Evolutionary conservation across 257 asterid genomes (phyloP).

Genomic region (Linderniella brevidens): DNA sequence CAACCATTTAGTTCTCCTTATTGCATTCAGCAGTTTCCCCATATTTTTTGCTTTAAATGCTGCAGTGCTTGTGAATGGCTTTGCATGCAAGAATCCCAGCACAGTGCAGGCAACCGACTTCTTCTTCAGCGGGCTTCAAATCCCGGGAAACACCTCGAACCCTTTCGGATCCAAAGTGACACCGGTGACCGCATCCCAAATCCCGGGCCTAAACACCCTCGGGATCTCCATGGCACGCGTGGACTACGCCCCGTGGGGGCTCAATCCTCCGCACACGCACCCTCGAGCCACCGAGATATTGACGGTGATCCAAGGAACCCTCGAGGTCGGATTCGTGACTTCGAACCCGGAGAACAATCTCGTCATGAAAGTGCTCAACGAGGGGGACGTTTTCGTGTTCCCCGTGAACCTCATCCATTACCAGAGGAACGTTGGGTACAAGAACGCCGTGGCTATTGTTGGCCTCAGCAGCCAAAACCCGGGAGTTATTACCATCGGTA

Average conservation of each 20-base stretch:
- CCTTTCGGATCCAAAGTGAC: conserved; percentile 1
- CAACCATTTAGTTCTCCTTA: no score
- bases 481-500: conserved; percentile 1
- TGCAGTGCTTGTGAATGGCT: conserved; percentile 7
- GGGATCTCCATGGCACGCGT: conserved; percentile 6
- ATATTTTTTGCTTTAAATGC: no score
- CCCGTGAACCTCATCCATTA: conserved; percentile 9
- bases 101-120: conserved; percentile 4
- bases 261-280: conserved; percentile 7
- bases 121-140: conserved; percentile 7
- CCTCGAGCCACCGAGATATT: conserved; percentile 14
- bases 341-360: conserved; percentile 11
- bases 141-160: conserved; percentile 10
- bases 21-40: no score
- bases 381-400: conserved; percentile 10
- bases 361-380: conserved; percentile 1
- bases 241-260: conserved; percentile 3
- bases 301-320: conserved; percentile 8
- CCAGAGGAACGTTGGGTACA: conserved; percentile 6
- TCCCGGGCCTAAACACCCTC: conserved; percentile 7
- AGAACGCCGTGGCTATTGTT: background rate
- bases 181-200: no score
- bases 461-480: conserved; percentile 9
- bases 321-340: conserved; percentile 12
- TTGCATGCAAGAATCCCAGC: conserved; percentile 5